Percentiles rank a stretch among this genome's conserved stretches.
These are phyloP conservation scores for Chamaecyparis obtusa DNA, from an alignment of 75 land plant genomes.

Conservation along the genomic window DNA sequence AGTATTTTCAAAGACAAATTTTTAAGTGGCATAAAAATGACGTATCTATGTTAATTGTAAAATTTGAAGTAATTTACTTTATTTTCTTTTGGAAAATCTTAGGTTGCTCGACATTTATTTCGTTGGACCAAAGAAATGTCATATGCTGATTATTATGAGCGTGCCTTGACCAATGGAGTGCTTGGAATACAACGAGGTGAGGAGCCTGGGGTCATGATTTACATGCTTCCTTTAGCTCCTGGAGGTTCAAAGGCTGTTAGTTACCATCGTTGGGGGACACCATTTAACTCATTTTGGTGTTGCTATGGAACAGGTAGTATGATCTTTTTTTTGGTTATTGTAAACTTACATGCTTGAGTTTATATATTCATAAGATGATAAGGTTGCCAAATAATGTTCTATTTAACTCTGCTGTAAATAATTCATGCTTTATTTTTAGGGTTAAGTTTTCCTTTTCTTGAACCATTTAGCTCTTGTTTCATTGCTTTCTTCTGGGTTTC, in stretches of 20 bases:
- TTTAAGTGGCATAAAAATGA: neutral
- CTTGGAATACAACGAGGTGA: slow-evolving; percentile 81
- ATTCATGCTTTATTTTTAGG: neutral
- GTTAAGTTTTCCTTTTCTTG: neutral
- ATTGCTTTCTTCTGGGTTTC: neutral
- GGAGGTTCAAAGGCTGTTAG: slow-evolving; percentile 80
- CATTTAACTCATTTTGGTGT: slow-evolving; percentile 86
- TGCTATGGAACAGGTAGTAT: slow-evolving; percentile 92
- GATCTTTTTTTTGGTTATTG: neutral
- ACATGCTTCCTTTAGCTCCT: slow-evolving; percentile 87
- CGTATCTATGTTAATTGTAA: neutral
- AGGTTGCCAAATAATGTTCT: neutral
- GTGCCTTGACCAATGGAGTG: slow-evolving; percentile 87
- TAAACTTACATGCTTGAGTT: neutral
- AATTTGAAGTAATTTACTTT: neutral
- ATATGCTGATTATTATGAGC: slow-evolving; percentile 95
- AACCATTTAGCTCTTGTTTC: neutral
- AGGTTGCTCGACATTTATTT: slow-evolving; percentile 87
- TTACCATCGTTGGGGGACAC: slow-evolving; percentile 92
- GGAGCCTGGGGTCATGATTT: slow-evolving; percentile 93
- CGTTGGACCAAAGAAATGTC: slow-evolving; percentile 82
- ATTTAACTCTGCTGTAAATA: neutral
- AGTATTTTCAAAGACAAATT: neutral
- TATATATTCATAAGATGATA: neutral
- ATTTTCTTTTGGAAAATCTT: neutral